Evolutionary conservation across 495 filamentous ascomycete species (phyloP), one percentile per base, ranked within the genome.

Genomic region (Bacidia gigantensis): DNA sequence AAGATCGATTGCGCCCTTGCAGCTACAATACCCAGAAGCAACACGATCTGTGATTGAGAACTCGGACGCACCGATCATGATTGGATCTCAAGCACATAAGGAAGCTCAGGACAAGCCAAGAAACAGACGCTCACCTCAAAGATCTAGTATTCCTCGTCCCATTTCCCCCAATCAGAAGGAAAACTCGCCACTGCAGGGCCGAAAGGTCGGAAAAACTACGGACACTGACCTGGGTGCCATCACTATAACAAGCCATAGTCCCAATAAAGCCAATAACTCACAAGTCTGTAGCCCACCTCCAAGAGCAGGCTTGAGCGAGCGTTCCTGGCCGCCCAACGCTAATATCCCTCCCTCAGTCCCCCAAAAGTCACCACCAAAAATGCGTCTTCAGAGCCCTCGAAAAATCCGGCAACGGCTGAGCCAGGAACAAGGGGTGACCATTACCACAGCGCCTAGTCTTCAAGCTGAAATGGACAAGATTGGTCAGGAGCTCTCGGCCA

Each of bases 391-490:
- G 65, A 89, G 83, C 41, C 86, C 90, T 0, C 87, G 93, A 57
- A 96, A 94, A 69, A 78, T 96, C 26, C 86, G 92, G 42, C 87
- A 96, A 65, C 85, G 89, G 46, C 75, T 95, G 7, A 81, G 87
- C 52, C 79, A 75, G 46, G 89, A 96, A 61, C 84, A 87, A 61
- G 81, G 74, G 44, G 75, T 81, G 1, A 78, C 92, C 24, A 75
- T 73, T 25, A 73, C 78, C n/a, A 76, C 80, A 0, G 83, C 89
- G 53, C 67, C 74, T 20, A 77, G 73, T 1, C 64, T 96, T 14
- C 78, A 83, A 61, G 73, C 77, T 25, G 92, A 98, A 59, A 73
- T 98, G 17, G 76, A 78, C 24, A 81, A 84, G 46, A 89, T 98
- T 58, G 76, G 84, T 12, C 79, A 87, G 56, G 92, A 98, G 65